A percentile compares a stretch with the other conserved stretches of the same genome.
phyloP scores from a whole-genome alignment of 2,329 filamentous ascomycete species.

The Gyromitra esculenta region DNA sequence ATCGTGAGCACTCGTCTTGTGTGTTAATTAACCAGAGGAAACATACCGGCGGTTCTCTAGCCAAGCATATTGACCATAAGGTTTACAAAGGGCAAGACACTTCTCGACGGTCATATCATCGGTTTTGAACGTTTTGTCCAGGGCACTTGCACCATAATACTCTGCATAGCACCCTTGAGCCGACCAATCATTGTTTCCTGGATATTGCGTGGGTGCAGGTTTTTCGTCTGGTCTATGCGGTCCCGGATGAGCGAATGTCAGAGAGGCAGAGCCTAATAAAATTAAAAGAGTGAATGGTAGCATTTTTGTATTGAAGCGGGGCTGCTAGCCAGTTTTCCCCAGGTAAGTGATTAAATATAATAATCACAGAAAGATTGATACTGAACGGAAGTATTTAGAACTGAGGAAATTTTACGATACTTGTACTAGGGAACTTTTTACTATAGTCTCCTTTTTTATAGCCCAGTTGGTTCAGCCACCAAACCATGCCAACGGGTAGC shows the following conservation, averaged over 20 bases:
- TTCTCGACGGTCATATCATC: conserved; percentile 22
- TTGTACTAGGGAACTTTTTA: background rate
- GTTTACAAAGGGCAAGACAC: conserved; percentile 8
- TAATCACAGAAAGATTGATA: background rate
- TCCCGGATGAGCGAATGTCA: conserved; percentile 5
- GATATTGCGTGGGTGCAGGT: background rate
- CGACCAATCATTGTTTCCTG: background rate
- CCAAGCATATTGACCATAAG: conserved; percentile 20
- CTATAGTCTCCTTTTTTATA: no score
- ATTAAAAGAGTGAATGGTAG: conserved; percentile 23
- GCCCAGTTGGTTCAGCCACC: no score
- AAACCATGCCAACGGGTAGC: no score
- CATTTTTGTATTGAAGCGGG: background rate
- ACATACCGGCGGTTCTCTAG: conserved; percentile 13
- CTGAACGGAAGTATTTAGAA: background rate
- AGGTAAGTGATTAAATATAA: background rate
- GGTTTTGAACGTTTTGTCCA: background rate
- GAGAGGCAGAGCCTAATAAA: conserved; percentile 13
- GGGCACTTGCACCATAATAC: background rate
- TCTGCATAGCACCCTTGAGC: conserved; percentile 7
- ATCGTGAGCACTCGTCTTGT: background rate
- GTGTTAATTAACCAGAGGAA: background rate
- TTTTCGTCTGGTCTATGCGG: background rate
- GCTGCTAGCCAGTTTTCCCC: background rate
- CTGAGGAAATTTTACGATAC: background rate